Evolutionary conservation across 2,329 filamentous ascomycete genomes (phyloP).

Genomic region (Didymella glomerata): DNA sequence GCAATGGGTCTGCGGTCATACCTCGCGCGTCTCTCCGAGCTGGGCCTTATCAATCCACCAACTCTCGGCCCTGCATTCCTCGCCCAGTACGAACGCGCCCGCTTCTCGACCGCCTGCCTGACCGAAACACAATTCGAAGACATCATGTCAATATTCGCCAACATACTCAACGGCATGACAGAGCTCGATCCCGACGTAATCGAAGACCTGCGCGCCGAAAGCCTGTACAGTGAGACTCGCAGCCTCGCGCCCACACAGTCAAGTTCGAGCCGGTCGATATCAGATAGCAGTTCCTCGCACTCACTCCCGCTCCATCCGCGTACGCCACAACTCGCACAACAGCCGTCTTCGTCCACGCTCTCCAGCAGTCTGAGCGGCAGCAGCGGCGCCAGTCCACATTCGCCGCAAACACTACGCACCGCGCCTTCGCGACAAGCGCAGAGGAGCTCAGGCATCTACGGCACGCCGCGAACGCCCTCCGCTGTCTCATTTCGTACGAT

Average conservation of each 20-base stretch:
- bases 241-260: conserved; percentile 48
- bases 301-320: conserved; percentile 35
- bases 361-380: conserved; percentile 23
- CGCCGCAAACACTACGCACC: conserved; percentile 43
- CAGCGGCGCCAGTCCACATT: conserved; percentile 26
- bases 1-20: conserved; percentile 83
- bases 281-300: conserved; percentile 27
- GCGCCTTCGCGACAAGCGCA: conserved; percentile 40
- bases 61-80: conserved; percentile 70
- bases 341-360: conserved; percentile 34
- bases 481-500: conserved; percentile 30
- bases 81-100: conserved; percentile 79
- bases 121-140: conserved; percentile 75
- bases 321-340: conserved; percentile 37
- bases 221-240: conserved; percentile 39
- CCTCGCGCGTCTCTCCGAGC: conserved; percentile 71
- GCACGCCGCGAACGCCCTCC: conserved; percentile 38
- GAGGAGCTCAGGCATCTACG: conserved; percentile 33
- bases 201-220: conserved; percentile 49
- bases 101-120: conserved; percentile 78
- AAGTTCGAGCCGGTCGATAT: conserved; percentile 16
- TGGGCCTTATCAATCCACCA: conserved; percentile 69
- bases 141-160: conserved; percentile 85
- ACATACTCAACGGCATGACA: conserved; percentile 78
- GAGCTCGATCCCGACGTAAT: conserved; percentile 66